Evolutionary conservation across 331 rosid genomes (phyloP), one percentile per base, ranked within the genome.

Genomic region (Malus hybrid): DNA sequence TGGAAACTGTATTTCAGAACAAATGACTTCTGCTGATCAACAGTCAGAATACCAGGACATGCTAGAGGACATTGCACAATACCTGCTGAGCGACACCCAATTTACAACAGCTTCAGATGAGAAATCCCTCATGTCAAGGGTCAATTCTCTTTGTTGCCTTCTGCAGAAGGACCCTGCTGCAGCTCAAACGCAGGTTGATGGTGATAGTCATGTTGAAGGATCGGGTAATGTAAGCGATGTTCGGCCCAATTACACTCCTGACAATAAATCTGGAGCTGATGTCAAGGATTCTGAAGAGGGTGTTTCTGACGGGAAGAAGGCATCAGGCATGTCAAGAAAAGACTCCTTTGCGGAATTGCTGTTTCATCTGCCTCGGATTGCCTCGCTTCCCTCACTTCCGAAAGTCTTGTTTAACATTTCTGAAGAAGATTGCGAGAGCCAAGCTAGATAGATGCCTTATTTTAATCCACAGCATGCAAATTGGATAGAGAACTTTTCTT

Each of bases 81-180:
- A 86, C 84, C 87, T 94, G 71, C 89, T 94, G 42, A 92, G 36
- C 34, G 99, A 94, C 88, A 92, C 87, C 46, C 99, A 90, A 79
- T 88, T 75, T 46, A 77, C 91, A 50, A 76, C 87, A 11, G 76
- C 88, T 48, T 89, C 99, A 20, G 97, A 92, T 73, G 99, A 95
- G 82, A 89, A 83, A 59, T 92, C 91, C 63, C 88, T 95, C 62
- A 92, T 95, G 97, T 80, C 95, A 64, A 92, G 96, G 81, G 99
- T 95, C 85, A 83, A 90, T 80, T 95, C 99, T 79, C 97, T 92
- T 16, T 89, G 90, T 67, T 92, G 97, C 79, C 97, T 95, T 79
- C 74, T 95, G 80, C 97, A 95, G 74, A 87, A 90, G 86, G 99
- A 95, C 61, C 86, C 92, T 36, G 55, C 71, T 46, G 70, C 83